Percentiles rank a stretch among this genome's conserved stretches.
Evolutionary conservation across 345 rosid species (phyloP).

Genomic region (Dipteronia sinensis): DNA sequence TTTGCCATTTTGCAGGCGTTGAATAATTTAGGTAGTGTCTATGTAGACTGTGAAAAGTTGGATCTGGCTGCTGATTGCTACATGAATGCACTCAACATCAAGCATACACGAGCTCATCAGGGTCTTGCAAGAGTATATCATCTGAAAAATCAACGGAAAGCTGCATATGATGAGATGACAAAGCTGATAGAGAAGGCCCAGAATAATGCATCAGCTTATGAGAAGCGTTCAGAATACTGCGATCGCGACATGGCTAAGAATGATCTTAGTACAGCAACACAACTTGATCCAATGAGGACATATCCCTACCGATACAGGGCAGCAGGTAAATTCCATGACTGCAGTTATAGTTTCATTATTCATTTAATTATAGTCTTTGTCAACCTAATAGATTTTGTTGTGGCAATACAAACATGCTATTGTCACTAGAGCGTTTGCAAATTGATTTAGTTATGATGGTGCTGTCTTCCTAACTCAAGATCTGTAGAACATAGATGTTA

Average conservation of each 20-base stretch:
- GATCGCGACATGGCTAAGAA: constrained; percentile 89
- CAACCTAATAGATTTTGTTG: neutral
- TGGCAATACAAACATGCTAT: neutral
- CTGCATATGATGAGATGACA: constrained; percentile 97
- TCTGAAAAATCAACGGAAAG: constrained; percentile 77
- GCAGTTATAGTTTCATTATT: neutral
- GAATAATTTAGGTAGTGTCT: constrained; percentile 85
- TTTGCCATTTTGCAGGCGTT: constrained; percentile 62
- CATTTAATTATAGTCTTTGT: neutral
- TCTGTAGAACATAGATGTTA: neutral
- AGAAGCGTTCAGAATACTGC: constrained; percentile 96
- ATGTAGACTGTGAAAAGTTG: constrained; percentile 83
- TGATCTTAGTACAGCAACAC: constrained; percentile 79
- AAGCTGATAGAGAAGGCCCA: constrained; percentile 86
- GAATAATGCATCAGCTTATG: constrained; percentile 89
- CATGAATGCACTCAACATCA: constrained; percentile 85
- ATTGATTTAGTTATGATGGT: constrained; percentile 1
- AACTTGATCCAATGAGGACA: constrained; percentile 91
- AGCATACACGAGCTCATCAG: constrained; percentile 97
- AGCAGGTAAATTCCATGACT: constrained; percentile 56
- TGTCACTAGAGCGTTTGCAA: neutral
- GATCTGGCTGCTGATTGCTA: constrained; percentile 91
- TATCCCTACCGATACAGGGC: constrained; percentile 98
- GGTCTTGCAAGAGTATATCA: constrained; percentile 92
- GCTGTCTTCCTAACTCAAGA: neutral